Conservation (phyloP, 192 early-diverging fungal genomes). For the Backusella tarrabulga region DNA sequence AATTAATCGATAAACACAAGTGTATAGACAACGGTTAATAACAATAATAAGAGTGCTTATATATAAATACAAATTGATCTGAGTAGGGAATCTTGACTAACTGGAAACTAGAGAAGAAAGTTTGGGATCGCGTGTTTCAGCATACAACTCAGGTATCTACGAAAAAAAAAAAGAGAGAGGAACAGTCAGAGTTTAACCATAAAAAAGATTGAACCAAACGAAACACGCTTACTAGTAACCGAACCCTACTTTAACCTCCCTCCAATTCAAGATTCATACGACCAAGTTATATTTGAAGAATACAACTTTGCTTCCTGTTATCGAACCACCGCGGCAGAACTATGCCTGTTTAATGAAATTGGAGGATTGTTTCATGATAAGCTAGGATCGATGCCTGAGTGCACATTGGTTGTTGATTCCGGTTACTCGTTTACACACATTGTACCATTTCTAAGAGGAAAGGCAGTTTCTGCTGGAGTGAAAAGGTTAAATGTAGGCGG, state of each 20-base stretch:
- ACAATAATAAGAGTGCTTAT: constrained; percentile 11
- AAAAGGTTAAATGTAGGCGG: constrained; percentile 81
- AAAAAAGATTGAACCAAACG: constrained; percentile 52
- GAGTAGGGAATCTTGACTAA: constrained; percentile 63
- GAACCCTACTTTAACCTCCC: constrained; percentile 83
- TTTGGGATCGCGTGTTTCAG: constrained; percentile 78
- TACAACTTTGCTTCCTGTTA: constrained; percentile 64
- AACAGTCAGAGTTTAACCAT: not conserved
- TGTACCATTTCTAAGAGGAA: constrained; percentile 62
- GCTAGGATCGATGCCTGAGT: constrained; percentile 47
- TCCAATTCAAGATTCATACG: constrained; percentile 64
- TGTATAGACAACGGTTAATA: not conserved
- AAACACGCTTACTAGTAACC: constrained; percentile 63
- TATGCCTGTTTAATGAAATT: constrained; percentile 55
- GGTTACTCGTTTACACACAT: constrained; percentile 83
- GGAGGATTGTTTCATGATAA: constrained; percentile 41
- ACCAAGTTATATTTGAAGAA: constrained; percentile 87
- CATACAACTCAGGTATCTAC: constrained; percentile 57
- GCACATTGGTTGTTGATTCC: constrained; percentile 71
- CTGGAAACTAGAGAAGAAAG: constrained; percentile 75
- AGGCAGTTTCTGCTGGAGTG: constrained; percentile 55
- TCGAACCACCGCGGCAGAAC: constrained; percentile 44
- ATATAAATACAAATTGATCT: not conserved
- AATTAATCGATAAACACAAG: not conserved
- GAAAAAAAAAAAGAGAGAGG: not conserved